Percentiles rank a stretch among this genome's conserved stretches.
These are phyloP conservation scores for Helotiales sp. DNA, from an alignment of 2,329 filamentous ascomycete genomes.

Conservation along the genomic window DNA sequence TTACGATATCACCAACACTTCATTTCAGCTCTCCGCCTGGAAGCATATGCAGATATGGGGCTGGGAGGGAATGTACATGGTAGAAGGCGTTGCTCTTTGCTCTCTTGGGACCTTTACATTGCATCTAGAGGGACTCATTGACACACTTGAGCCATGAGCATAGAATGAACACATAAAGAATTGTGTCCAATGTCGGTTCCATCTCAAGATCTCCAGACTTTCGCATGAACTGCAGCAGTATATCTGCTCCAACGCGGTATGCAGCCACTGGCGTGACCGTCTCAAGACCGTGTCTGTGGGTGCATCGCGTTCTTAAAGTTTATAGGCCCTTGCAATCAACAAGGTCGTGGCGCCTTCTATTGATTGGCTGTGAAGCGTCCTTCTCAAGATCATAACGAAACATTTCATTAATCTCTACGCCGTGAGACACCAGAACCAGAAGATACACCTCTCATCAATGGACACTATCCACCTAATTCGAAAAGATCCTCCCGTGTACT, in stretches of 20 bases:
- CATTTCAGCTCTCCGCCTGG: neutral
- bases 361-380: constrained; percentile 18
- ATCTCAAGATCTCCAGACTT: neutral
- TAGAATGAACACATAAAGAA: constrained; percentile 7
- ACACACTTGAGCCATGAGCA: neutral
- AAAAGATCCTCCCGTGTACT: neutral
- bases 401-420: constrained; percentile 3
- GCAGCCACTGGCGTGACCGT: neutral
- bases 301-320: neutral
- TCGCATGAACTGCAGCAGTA: neutral
- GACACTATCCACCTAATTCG: neutral
- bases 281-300: neutral
- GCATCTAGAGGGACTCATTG: constrained; percentile 5
- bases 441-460: constrained; percentile 3
- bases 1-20: constrained; percentile 13
- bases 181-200: constrained; percentile 1
- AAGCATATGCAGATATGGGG: neutral
- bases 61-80: neutral
- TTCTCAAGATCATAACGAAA: constrained; percentile 21
- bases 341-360: neutral
- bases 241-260: neutral
- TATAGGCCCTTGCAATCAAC: neutral
- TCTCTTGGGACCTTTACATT: neutral
- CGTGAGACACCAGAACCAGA: constrained; percentile 11
- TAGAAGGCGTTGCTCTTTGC: constrained; percentile 7